Evolutionary conservation across 768 basidiomycete species (phyloP), one percentile per base, ranked within the genome.

Genomic region (Lactarius sanguifluus): DNA sequence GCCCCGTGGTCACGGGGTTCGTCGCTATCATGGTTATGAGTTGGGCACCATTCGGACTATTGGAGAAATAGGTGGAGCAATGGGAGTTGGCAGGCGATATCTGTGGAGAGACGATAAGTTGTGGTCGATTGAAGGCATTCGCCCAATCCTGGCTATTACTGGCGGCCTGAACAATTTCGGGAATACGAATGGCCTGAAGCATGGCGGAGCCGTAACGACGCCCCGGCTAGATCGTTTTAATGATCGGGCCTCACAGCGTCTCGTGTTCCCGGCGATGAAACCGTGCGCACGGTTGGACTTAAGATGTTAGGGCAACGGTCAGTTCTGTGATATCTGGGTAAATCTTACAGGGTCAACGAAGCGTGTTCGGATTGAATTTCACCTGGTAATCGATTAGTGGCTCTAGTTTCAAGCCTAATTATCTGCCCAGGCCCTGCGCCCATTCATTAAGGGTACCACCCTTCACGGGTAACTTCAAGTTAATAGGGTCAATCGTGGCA

Each of bases 21-120:
- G 20, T 30, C 15, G 61, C 56, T 61, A 59, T 25, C 43, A 54
- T 50, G 34, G 9, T 34, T 12, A 52, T 28, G 64, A 32, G 30
- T 38, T 25, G n/a, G 43, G 55, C 34, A 45, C 64, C 20, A 34
- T 23, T 23, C 36, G 60, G 59, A 54, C 55, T 40, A 47, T 57
- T 65, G 54, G 55, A 34, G 25, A 47, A 28, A 47, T 28, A 18
- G 32, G 57, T 40, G 61, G 50, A 32, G 60, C 54, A 34, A 40
- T 30, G 40, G 61, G 36, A 36, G 56, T 66, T 58, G 47, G 38
- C 61, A 62, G 65, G 65, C 47, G 16, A 30, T 58, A 57, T 41
- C 34, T 41, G 60, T 50, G 57, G 43, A 23, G 43, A 13, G 5
- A 45, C 20, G 13, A 38, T 38, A 57, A 47, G 73, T 77, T 78